A percentile compares a stretch with the other conserved stretches of the same genome.
phyloP scores from a whole-genome alignment of 106 monocot genomes.

The Platanthera guangdongensis region DNA sequence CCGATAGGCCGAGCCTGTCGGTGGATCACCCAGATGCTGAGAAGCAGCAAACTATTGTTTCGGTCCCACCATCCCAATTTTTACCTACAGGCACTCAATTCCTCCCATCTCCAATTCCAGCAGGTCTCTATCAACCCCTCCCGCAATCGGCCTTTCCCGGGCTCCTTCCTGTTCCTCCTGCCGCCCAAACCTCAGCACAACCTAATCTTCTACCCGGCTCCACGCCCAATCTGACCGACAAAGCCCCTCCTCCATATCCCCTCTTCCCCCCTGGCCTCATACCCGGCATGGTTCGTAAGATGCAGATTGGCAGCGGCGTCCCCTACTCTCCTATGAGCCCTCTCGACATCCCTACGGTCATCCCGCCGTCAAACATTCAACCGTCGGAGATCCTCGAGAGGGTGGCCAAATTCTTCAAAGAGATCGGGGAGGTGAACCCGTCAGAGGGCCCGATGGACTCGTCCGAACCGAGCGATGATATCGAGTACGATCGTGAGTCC shows the following conservation, averaged over 20 bases:
- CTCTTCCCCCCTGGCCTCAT: conserved; percentile 94
- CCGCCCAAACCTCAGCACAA: conserved; percentile 19
- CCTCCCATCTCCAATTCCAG: conserved; percentile 20
- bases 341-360: conserved; percentile 86
- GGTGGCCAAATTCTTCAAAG: conserved; percentile 78
- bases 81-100: conserved; percentile 15
- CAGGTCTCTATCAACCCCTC: conserved; percentile 28
- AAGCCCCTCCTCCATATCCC: conserved; percentile 75
- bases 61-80: conserved; percentile 25
- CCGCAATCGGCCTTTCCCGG: conserved; percentile 32
- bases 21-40: conserved; percentile 17
- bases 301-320: conserved; percentile 93
- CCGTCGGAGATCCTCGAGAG: conserved; percentile 66
- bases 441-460: conserved; percentile 59
- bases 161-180: conserved; percentile 12
- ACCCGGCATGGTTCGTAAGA: conserved; percentile 97
- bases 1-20: conserved; percentile 20
- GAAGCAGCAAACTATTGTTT: conserved; percentile 14
- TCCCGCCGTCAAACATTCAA: conserved; percentile 71
- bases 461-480: conserved; percentile 31
- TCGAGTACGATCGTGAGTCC: conserved; percentile 56
- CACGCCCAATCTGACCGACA: conserved; percentile 15
- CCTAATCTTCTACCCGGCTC: conserved; percentile 10
- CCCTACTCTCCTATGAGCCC: conserved; percentile 94
- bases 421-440: conserved; percentile 87